phyloP scores from a whole-genome alignment of 192 early-diverging fungal species.

The Backusella tarrabulga region DNA sequence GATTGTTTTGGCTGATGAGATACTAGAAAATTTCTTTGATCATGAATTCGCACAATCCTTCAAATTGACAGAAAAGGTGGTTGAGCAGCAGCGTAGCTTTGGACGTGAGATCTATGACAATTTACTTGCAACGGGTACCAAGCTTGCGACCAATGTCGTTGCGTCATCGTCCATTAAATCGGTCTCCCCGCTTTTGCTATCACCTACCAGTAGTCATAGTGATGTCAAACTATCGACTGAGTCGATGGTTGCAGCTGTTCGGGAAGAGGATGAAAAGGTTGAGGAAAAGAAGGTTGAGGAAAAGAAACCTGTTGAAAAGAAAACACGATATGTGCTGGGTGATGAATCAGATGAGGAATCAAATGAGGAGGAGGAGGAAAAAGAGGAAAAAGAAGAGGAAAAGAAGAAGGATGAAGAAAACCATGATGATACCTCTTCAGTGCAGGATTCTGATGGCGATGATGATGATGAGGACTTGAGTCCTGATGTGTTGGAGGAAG shows the following conservation, averaged over 20 bases:
- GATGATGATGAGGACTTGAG: slow-evolving; percentile 21
- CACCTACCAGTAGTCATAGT: not conserved
- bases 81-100: slow-evolving; percentile 50
- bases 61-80: slow-evolving; percentile 54
- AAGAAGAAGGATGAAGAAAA: not conserved
- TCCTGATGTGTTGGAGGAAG: slow-evolving; percentile 44
- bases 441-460: slow-evolving; percentile 8
- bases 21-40: slow-evolving; percentile 84
- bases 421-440: not conserved
- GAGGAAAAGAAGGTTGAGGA: not conserved
- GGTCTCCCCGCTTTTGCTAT: not conserved
- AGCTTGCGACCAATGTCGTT: slow-evolving; percentile 34
- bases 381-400: not conserved
- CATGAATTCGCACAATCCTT: slow-evolving; percentile 60
- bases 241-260: not conserved
- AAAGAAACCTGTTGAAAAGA: not conserved
- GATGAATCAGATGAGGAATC: not conserved
- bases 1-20: slow-evolving; percentile 82
- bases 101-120: slow-evolving; percentile 58
- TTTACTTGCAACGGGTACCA: slow-evolving; percentile 52
- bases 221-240: not conserved
- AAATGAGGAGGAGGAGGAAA: not conserved
- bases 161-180: not conserved
- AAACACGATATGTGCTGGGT: not conserved
- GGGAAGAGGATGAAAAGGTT: not conserved